phyloP scores from a whole-genome alignment of 768 basidiomycete genomes.

The Podaxis sp. region DNA sequence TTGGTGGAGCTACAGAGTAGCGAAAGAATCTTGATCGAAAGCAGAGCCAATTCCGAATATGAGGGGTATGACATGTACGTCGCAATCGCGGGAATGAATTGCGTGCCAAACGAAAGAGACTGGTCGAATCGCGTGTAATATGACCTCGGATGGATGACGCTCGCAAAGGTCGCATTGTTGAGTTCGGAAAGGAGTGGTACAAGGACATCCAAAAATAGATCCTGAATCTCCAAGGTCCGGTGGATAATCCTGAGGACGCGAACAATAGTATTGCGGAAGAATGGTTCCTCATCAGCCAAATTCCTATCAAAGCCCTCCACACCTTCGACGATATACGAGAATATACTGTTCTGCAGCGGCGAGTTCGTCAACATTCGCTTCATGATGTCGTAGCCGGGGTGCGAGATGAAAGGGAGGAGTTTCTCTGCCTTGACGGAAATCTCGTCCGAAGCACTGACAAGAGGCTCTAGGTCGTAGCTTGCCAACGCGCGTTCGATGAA shows the following conservation, averaged over 20 bases:
- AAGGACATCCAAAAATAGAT: constrained; percentile 86
- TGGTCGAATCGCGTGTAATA: constrained; percentile 77
- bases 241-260: constrained; percentile 81
- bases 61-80: constrained; percentile 73
- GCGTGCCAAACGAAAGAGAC: constrained; percentile 65
- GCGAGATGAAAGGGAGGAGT: constrained; percentile 57
- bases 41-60: constrained; percentile 70
- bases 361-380: constrained; percentile 74
- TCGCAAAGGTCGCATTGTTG: constrained; percentile 53
- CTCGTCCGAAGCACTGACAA: constrained; percentile 62
- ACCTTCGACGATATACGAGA: constrained; percentile 82
- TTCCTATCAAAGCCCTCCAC: constrained; percentile 74
- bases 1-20: constrained; percentile 64
- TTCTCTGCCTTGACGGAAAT: constrained; percentile 48
- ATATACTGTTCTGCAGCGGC: constrained; percentile 67
- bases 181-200: constrained; percentile 74
- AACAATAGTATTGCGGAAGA: constrained; percentile 72
- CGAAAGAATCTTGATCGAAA: constrained; percentile 77
- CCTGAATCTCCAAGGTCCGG: constrained; percentile 82
- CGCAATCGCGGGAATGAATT: constrained; percentile 79
- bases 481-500: constrained; percentile 85
- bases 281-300: constrained; percentile 65
- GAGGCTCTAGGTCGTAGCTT: constrained; percentile 75
- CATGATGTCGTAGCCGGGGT: constrained; percentile 89
- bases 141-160: constrained; percentile 59